Conservation (phyloP, 169 alveolate species). For the Blepharisma undulans region DNA sequence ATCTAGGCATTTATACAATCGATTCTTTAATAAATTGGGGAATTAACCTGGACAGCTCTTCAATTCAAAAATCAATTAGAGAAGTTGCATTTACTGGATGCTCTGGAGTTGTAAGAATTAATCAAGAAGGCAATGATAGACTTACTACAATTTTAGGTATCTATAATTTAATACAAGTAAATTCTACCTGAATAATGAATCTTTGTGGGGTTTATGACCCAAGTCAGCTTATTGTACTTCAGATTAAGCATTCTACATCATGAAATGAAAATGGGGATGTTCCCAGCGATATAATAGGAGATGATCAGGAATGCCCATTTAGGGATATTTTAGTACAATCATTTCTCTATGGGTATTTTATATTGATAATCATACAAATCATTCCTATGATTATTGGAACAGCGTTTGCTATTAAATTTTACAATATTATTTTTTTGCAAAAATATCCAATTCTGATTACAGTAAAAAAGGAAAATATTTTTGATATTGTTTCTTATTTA, state of each 20-base stretch:
- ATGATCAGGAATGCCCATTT: background rate
- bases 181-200: background rate
- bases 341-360: background rate
- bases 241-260: background rate
- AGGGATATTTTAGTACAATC: background rate
- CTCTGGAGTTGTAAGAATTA: background rate
- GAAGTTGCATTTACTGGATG: background rate
- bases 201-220: background rate
- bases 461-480: background rate
- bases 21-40: background rate
- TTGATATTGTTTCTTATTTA: background rate
- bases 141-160: background rate
- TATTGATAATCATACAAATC: background rate
- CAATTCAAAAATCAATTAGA: background rate
- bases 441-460: background rate
- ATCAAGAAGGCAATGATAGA: background rate
- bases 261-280: background rate
- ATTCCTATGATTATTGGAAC: background rate
- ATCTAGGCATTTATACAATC: background rate
- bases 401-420: background rate
- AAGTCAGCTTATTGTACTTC: background rate
- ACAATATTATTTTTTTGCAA: background rate
- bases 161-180: background rate
- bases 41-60: background rate
- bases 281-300: background rate